Percentiles rank a stretch among this genome's conserved stretches.
Conservation (phyloP, 73 alveolate genomes). For the Tetrahymena thermophila region DNA sequence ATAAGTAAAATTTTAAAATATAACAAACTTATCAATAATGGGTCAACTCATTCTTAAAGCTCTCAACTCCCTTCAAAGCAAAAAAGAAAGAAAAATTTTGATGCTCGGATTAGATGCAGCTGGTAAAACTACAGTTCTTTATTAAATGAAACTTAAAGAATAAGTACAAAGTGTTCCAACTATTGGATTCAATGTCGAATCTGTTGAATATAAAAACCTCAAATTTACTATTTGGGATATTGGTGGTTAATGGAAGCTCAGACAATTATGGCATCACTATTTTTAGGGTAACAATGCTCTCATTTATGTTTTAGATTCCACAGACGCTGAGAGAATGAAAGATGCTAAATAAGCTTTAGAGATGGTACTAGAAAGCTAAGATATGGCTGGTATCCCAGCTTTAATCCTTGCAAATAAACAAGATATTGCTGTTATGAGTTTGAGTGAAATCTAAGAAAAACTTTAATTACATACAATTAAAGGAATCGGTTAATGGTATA, state of each 20-base stretch:
- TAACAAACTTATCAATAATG: neutral
- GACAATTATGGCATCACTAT: constrained; percentile 83
- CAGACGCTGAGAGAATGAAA: constrained; percentile 52
- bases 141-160: constrained; percentile 67
- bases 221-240: constrained; percentile 86
- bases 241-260: constrained; percentile 69
- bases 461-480: constrained; percentile 10
- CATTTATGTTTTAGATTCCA: constrained; percentile 65
- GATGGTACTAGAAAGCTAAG: constrained; percentile 35
- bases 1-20: neutral
- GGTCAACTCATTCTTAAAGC: neutral
- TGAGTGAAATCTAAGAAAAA: constrained; percentile 16
- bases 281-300: constrained; percentile 69
- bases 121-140: constrained; percentile 58
- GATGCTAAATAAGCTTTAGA: constrained; percentile 61
- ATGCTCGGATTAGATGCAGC: constrained; percentile 61
- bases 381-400: constrained; percentile 56
- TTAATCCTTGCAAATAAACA: constrained; percentile 72
- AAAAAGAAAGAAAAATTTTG: constrained; percentile 46
- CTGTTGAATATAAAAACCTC: constrained; percentile 73
- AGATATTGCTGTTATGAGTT: constrained; percentile 52
- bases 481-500: constrained; percentile 19
- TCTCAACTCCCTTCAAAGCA: neutral
- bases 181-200: constrained; percentile 87
- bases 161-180: constrained; percentile 70